phyloP scores from a whole-genome alignment of 2,329 filamentous ascomycete genomes.

The Trichophyton schoenleinii region DNA sequence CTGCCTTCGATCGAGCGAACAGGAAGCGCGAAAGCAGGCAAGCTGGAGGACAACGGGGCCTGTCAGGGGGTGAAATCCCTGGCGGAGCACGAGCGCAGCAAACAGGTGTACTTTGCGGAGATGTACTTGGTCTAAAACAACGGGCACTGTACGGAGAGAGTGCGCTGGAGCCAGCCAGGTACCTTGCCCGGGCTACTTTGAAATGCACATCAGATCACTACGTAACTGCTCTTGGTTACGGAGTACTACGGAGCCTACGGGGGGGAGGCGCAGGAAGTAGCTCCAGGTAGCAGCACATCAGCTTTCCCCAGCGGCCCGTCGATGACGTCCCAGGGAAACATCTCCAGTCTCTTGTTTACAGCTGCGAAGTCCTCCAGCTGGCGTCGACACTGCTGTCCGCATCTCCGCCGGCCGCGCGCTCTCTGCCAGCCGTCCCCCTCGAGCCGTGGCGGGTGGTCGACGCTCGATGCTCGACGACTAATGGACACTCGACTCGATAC shows the following conservation, averaged over 20 bases:
- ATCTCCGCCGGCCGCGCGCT: background rate
- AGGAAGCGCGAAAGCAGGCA: background rate
- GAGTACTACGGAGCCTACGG: background rate
- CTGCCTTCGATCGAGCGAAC: background rate
- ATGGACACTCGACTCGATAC: too few relatives aligned
- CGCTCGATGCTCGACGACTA: too few relatives aligned
- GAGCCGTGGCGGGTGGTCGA: background rate
- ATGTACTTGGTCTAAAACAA: background rate
- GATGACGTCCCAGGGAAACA: too few relatives aligned
- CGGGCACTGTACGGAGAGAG: too few relatives aligned
- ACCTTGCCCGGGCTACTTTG: background rate
- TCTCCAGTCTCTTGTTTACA: too few relatives aligned
- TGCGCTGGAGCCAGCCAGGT: background rate
- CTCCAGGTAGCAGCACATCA: background rate
- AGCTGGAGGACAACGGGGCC: background rate
- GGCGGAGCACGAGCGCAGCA: background rate
- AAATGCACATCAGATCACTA: background rate
- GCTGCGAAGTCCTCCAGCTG: too few relatives aligned
- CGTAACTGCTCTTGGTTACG: background rate
- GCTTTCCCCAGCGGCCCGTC: background rate
- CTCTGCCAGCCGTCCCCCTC: background rate
- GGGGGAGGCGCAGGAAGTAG: background rate
- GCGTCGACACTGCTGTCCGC: background rate
- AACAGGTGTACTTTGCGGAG: conserved; percentile 2
- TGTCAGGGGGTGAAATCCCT: background rate